These are phyloP conservation scores for Mallotus japonicus DNA, from an alignment of 441 rosid species.

Conservation along the genomic window DNA sequence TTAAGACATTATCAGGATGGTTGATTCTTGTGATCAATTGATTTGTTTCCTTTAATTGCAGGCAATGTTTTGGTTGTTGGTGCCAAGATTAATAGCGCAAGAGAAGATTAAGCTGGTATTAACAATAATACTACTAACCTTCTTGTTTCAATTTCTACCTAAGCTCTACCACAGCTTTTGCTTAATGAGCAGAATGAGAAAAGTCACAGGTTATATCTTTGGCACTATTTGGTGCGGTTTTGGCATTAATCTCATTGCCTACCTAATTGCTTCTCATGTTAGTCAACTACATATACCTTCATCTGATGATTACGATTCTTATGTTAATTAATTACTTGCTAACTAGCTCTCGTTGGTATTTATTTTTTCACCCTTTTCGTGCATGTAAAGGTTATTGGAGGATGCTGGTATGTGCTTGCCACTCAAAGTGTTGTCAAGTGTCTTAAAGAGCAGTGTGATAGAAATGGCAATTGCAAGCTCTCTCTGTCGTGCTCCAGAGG, in stretches of 20 bases:
- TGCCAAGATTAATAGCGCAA: conserved; percentile 52
- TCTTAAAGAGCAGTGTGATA: conserved; percentile 48
- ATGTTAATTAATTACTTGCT: neutral
- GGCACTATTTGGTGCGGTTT: conserved; percentile 88
- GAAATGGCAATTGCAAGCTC: conserved; percentile 35
- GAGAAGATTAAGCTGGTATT: conserved; percentile 45
- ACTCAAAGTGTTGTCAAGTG: conserved; percentile 61
- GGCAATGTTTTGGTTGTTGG: conserved; percentile 64
- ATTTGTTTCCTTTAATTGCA: conserved; percentile 27
- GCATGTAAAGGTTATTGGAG: conserved; percentile 56
- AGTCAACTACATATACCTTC: conserved; percentile 9
- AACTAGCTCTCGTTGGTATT: too few species aligned
- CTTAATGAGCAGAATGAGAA: conserved; percentile 62
- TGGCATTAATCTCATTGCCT: conserved; percentile 66
- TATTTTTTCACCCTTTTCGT: neutral
- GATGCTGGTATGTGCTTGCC: conserved; percentile 82
- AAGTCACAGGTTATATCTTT: conserved; percentile 79
- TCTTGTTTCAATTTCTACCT: conserved; percentile 74
- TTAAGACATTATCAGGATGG: neutral
- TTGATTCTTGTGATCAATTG: neutral
- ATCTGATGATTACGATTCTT: neutral
- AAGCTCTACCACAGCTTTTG: conserved; percentile 62
- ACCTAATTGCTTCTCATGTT: conserved; percentile 75
- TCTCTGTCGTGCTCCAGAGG: conserved; percentile 46
- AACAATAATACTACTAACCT: conserved; percentile 44